A percentile compares a stretch with the other conserved stretches of the same genome.
Conservation (phyloP, 2,329 filamentous ascomycete genomes). For the Pseudocercospora fuligena region DNA sequence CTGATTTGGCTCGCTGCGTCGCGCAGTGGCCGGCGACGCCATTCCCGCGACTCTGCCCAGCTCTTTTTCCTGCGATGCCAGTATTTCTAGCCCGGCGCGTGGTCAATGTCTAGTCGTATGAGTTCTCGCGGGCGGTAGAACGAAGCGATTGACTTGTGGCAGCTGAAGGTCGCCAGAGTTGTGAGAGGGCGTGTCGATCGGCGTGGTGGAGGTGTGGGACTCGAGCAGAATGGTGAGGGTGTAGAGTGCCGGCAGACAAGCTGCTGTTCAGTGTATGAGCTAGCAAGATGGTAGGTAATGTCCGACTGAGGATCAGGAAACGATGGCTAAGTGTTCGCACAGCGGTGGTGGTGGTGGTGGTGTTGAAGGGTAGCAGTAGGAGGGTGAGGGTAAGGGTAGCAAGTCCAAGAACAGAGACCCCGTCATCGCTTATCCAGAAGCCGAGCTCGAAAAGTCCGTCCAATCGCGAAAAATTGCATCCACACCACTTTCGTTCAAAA, state of each 20-base stretch:
- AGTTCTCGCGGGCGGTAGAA: constrained; percentile 8
- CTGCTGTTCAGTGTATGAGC: neutral
- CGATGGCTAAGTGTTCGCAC: neutral
- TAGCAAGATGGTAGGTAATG: neutral
- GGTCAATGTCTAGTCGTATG: constrained; percentile 5
- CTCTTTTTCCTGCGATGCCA: constrained; percentile 3
- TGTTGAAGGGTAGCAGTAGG: neutral
- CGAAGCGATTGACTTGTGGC: constrained; percentile 1
- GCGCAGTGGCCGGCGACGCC: constrained; percentile 34
- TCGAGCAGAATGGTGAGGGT: neutral
- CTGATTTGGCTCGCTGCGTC: constrained; percentile 21
- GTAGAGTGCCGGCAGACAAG: neutral
- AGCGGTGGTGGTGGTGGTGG: neutral
- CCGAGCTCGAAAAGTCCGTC: neutral
- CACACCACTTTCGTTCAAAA: constrained; percentile 12
- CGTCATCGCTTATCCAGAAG: neutral
- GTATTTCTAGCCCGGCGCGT: constrained; percentile 7
- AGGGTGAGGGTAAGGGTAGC: neutral
- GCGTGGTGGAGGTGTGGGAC: constrained; percentile 4
- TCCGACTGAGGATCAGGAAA: neutral
- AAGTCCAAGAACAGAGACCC: neutral
- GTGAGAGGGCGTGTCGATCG: neutral
- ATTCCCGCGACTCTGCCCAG: constrained; percentile 20
- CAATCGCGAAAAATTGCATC: neutral
- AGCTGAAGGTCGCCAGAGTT: constrained; percentile 8